Evolutionary conservation across 148 eudicot genomes (phyloP).

Genomic region (Dianthus caryophyllus): DNA sequence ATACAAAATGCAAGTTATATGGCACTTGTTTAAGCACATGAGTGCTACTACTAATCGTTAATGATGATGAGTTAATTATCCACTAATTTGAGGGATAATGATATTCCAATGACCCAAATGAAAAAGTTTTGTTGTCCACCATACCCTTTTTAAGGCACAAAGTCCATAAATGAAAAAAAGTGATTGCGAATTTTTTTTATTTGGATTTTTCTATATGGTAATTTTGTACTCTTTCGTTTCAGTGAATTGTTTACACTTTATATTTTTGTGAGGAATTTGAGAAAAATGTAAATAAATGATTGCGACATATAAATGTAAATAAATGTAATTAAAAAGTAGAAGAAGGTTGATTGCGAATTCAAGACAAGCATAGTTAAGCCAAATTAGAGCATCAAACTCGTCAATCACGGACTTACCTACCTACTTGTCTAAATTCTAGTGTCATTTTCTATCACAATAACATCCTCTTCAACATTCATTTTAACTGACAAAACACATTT

Average conservation of each 20-base stretch:
- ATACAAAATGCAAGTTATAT: too few species aligned
- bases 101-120: constrained; percentile 6
- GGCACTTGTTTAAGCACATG: neutral
- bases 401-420: constrained; percentile 34
- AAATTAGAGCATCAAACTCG: constrained; percentile 18
- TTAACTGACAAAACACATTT: neutral
- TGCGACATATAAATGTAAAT: too few species aligned
- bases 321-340: too few species aligned
- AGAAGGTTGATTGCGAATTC: constrained; percentile 8
- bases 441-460: neutral
- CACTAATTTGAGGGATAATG: constrained; percentile 11
- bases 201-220: too few species aligned
- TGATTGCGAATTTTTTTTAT: too few species aligned
- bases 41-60: neutral
- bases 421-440: neutral
- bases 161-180: too few species aligned
- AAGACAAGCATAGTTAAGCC: constrained; percentile 14
- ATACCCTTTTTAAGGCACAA: neutral
- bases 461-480: neutral
- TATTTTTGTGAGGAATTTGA: too few species aligned
- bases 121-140: constrained; percentile 20
- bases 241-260: too few species aligned
- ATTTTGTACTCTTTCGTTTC: too few species aligned
- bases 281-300: too few species aligned
- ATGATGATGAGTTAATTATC: constrained; percentile 2